Conservation (phyloP, 768 basidiomycete genomes). For the Leccinum olivaceopallidum region DNA sequence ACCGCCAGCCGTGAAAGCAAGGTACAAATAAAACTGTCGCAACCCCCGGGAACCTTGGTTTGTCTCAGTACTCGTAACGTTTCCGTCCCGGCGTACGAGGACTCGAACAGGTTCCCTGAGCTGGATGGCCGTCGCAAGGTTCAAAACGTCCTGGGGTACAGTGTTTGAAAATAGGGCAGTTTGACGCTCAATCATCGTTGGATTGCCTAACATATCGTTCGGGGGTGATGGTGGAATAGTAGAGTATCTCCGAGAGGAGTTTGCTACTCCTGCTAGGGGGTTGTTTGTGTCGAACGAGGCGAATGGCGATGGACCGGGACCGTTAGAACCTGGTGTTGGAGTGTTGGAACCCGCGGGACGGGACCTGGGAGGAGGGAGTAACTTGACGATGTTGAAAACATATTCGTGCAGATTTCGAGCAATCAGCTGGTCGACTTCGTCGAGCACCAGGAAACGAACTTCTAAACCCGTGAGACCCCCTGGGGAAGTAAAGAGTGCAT, state of each 20-base stretch:
- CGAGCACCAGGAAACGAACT: conserved; percentile 91
- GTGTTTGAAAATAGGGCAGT: conserved; percentile 98
- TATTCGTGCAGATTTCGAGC: conserved; percentile 95
- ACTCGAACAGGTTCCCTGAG: conserved; percentile 96
- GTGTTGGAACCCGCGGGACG: conserved; percentile 45
- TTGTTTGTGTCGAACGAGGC: conserved; percentile 47
- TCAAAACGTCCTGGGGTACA: conserved; percentile 96
- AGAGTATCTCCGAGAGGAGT: conserved; percentile 59
- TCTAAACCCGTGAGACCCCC: conserved; percentile 80
- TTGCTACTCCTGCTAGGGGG: conserved; percentile 35
- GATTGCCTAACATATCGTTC: conserved; percentile 36
- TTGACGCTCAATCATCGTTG: conserved; percentile 68
- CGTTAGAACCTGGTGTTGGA: conserved; percentile 34
- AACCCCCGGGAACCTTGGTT: conserved; percentile 78
- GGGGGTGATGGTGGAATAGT: conserved; percentile 49
- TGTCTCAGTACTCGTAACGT: conserved; percentile 68
- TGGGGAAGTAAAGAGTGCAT: conserved; percentile 83
- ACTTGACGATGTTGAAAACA: conserved; percentile 90
- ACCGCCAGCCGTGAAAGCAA: conserved; percentile 89
- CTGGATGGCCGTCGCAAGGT: conserved; percentile 90
- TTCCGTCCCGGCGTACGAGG: conserved; percentile 91
- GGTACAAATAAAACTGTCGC: conserved; percentile 94
- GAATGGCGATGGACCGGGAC: conserved; percentile 43
- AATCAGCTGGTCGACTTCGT: conserved; percentile 98
- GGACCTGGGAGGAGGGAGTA: conserved; percentile 86